Conservation (phyloP, 169 alveolate species). For the Plasmodium reichenowi region DNA sequence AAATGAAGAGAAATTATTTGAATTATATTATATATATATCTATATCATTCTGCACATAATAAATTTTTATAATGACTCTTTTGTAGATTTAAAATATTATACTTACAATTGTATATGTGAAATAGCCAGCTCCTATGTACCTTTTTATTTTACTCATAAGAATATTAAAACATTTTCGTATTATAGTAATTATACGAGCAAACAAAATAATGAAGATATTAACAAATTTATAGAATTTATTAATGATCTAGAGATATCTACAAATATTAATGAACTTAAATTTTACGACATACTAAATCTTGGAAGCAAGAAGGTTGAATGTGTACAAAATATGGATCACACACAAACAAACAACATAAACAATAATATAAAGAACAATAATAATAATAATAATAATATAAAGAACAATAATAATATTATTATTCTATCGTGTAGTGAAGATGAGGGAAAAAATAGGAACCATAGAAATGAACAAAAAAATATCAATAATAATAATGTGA, state of each 20-base stretch:
- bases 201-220: conserved; percentile 51
- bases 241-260: conserved; percentile 10
- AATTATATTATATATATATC: conserved; percentile 66
- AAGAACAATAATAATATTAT: not conserved
- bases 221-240: conserved; percentile 47
- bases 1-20: conserved; percentile 66
- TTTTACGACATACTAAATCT: conserved; percentile 5
- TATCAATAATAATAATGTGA: not conserved
- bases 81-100: conserved; percentile 60
- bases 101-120: conserved; percentile 76
- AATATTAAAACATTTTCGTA: conserved; percentile 69
- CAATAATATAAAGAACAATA: not conserved
- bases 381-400: not conserved
- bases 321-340: no score
- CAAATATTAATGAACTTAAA: conserved; percentile 29
- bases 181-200: conserved; percentile 42
- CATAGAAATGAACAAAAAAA: not conserved
- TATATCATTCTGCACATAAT: conserved; percentile 70
- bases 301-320: no score
- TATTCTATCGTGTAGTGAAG: not conserved
- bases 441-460: not conserved
- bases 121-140: conserved; percentile 76
- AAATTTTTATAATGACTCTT: conserved; percentile 66
- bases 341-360: not conserved
- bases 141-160: conserved; percentile 72